Base-by-base conservation (phyloP, 768 basidiomycete species). In the Tremella mesenterica region DNA sequence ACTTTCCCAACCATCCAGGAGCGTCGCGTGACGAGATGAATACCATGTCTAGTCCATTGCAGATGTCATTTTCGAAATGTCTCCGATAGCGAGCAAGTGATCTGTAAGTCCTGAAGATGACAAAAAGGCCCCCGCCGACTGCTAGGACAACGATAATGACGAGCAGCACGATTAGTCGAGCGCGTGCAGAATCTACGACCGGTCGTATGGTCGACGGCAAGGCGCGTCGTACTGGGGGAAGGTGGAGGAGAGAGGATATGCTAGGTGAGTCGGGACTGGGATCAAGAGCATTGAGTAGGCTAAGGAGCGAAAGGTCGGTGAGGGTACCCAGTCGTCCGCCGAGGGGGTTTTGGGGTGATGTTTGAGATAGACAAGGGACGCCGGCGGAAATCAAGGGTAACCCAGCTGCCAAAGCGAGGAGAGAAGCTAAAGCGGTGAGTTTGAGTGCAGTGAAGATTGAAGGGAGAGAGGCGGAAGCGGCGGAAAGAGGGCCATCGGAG, bases 271-370 rank as follows among this genome's bases (percentile, higher is more conserved):
- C 58, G 1, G 66, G 59, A 47, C 57, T 56, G 2, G 67, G 67
- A 50, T 73, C 71, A 30, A 86, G 69, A 13, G 84, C 67, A 20
- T 80, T 79, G 47, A 90, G 73, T n/a, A 88, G 78, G 2, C 86
- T 80, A 29, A 86, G 70, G n/a, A 90, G 70, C 56, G 82, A 85
- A 52, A 90, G 78, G 67, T 90, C 87, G 51, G 85, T 80, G 13
- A 88, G 75, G 0, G 80, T 81, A 2, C 85, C 84, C 53, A 81
- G 83, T 5, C 78, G 76, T 4, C 86, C 86, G 31, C 77, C 76
- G 59, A 78, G 83, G 8, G 64, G 61, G 4, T 79, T 72, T 0
- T 75, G 56, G 0, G 75, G 67, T 2, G 79, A 76, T 0, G 79
- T 77, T 25, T 81, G 64, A 6, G 81, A 80, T 30, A 85, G 73